Evolutionary conservation across 2,329 filamentous ascomycete genomes (phyloP).

Genomic region (Helotiales sp.): DNA sequence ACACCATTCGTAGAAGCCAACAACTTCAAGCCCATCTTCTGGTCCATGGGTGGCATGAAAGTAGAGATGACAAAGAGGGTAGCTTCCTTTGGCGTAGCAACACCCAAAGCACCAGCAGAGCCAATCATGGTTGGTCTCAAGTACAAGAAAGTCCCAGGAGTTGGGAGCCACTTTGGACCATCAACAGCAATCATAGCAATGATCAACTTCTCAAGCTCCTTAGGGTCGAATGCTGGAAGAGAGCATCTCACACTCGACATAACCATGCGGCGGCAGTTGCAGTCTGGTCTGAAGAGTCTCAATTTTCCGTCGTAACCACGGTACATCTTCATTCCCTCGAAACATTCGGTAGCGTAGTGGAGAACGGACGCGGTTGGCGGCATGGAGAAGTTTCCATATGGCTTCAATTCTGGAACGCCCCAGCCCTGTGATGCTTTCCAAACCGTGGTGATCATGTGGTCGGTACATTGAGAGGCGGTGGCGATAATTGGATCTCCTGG

Average conservation of each 20-base stretch:
- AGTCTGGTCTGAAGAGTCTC: conserved; percentile 65
- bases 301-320: conserved; percentile 71
- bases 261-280: conserved; percentile 57
- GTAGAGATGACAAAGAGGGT: conserved; percentile 82
- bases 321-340: conserved; percentile 86
- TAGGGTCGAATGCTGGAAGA: conserved; percentile 73
- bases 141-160: conserved; percentile 77
- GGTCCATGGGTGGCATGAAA: conserved; percentile 64
- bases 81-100: conserved; percentile 80
- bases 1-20: conserved; percentile 82
- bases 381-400: conserved; percentile 78
- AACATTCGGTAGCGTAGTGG: conserved; percentile 91
- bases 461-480: conserved; percentile 55
- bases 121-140: conserved; percentile 82
- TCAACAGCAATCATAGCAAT: conserved; percentile 73
- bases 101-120: conserved; percentile 78
- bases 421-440: conserved; percentile 74
- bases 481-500: conserved; percentile 47
- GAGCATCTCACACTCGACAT: conserved; percentile 69
- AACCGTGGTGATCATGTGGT: conserved; percentile 83
- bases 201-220: conserved; percentile 76
- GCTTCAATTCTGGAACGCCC: conserved; percentile 74
- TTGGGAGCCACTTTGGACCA: conserved; percentile 79
- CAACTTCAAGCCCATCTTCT: conserved; percentile 67
- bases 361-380: conserved; percentile 81